phyloP scores from a whole-genome alignment of 176 grass and related monocot genomes.

The Musa schizocarpa region DNA sequence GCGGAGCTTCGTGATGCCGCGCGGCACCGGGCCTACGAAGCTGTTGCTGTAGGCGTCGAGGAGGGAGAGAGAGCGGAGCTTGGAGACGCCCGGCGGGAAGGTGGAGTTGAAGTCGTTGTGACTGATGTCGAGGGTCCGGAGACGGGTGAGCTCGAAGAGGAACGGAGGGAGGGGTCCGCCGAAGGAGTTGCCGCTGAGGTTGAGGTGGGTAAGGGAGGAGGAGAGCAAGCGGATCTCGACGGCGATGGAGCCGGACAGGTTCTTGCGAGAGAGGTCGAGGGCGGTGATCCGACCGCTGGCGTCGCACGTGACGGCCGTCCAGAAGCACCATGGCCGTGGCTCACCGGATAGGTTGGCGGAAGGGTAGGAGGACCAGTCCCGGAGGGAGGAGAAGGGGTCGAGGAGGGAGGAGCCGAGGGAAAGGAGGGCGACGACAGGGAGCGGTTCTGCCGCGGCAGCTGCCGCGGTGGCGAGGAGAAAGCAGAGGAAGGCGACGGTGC shows the following conservation, averaged over 20 bases:
- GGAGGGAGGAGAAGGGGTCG: constrained; percentile 49
- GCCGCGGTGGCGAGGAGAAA: not conserved
- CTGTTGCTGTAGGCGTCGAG: constrained; percentile 84
- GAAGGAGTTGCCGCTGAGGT: constrained; percentile 72
- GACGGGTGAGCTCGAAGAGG: constrained; percentile 45
- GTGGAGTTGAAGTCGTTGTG: constrained; percentile 76
- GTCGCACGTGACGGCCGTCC: constrained; percentile 57
- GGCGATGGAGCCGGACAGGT: constrained; percentile 62
- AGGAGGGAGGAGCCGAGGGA: constrained; percentile 48
- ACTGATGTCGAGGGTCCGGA: constrained; percentile 53
- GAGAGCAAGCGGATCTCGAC: constrained; percentile 40
- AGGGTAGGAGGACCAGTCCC: constrained; percentile 44
- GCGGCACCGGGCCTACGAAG: constrained; percentile 48
- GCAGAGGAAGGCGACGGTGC: not conserved
- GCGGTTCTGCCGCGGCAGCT: not conserved
- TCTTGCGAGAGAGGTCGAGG: constrained; percentile 61
- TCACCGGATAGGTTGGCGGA: constrained; percentile 20
- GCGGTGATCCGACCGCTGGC: constrained; percentile 36
- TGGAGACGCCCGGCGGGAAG: constrained; percentile 33
- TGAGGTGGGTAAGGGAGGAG: constrained; percentile 45
- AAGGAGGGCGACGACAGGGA: constrained; percentile 32
- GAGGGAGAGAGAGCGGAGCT: constrained; percentile 22
- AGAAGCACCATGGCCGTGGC: constrained; percentile 66
- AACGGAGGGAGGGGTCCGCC: constrained; percentile 26
- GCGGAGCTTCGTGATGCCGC: constrained; percentile 29